These are phyloP conservation scores for Alternaria brassicae DNA, from an alignment of 2,329 filamentous ascomycete species.

Conservation along the genomic window DNA sequence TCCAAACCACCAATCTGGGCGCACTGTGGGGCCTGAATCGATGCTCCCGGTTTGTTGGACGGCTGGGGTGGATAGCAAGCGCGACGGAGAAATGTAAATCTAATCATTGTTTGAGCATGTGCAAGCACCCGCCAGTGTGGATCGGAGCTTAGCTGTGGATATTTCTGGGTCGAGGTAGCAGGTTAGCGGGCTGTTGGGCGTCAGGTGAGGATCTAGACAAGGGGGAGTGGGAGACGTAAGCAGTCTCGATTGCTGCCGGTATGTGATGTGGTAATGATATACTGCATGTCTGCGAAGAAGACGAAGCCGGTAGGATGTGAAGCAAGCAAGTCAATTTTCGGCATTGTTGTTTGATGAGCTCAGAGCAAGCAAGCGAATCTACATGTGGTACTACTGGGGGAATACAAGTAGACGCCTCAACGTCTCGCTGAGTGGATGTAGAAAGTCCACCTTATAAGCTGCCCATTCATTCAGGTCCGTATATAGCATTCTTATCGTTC, in stretches of 20 bases:
- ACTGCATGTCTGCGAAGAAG: neutral
- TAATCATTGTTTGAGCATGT: neutral
- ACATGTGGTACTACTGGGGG: neutral
- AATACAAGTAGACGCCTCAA: neutral
- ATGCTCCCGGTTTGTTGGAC: neutral
- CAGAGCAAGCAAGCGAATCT: neutral
- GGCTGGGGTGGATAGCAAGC: neutral
- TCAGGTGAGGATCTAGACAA: neutral
- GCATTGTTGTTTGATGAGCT: neutral
- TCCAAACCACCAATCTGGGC: neutral
- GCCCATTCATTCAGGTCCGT: neutral
- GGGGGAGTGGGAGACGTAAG: neutral
- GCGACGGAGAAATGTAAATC: neutral
- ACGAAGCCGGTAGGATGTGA: neutral
- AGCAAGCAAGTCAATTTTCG: neutral
- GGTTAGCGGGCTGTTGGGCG: neutral
- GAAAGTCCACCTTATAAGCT: neutral
- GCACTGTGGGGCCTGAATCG: neutral
- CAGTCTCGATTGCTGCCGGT: neutral
- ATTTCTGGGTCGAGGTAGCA: neutral
- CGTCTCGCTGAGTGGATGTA: neutral
- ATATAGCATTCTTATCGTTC: neutral
- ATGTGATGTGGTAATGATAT: neutral
- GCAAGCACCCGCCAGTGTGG: too few species aligned
- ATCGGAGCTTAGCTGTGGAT: neutral